Base-by-base conservation (phyloP, 2,329 filamentous ascomycete genomes). In the Fusarium annulatum region DNA sequence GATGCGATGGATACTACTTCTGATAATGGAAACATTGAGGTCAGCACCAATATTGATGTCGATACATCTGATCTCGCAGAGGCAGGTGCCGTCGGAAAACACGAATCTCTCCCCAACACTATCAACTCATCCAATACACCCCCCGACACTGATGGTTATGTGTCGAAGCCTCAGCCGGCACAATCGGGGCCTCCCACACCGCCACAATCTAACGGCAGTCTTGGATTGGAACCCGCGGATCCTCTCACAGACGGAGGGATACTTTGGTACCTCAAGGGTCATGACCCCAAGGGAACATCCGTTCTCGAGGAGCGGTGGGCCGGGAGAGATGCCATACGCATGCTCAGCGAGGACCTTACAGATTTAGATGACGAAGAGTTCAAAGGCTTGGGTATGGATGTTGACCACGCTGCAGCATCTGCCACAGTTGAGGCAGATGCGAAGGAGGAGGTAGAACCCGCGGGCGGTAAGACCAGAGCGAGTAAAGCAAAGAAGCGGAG, bases 321-420 rank as follows among this genome's bases (percentile, higher is more conserved):
- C 1, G 93, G 92, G 4, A 88, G 91, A 39, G 93, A 95, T 62
- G 90, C 93, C 2, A 83, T 86, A 41, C 84, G 88, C 34, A 86
- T 85, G 76, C 91, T 96, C 82, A 97, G 94, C 77, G 95, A 97
- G 81, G 94, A 96, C 76, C 87, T 98, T 28, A 97, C 93, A 64
- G 96, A 98, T 79, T 91, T 98, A 80, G 95, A 97, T 77, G 95
- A 98, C 73, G 95, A 97, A 58, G 94, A 96, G 82, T 86, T 97
- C 65, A 91, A 93, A 77, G 94, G 92, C 39, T 84, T 94, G 39
- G 87, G 84, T 39, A 85, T 86, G 55, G 88, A 89, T 72, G 84
- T 89, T 36, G 86, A 87, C 72, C 85, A 87, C 42, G 76, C 75
- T 34, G 79, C 80, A 30, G 65, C 71, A 41, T 77, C 80, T 6